These are phyloP conservation scores for Candolleomyces efflorescens DNA, from an alignment of 768 basidiomycete genomes.

Conservation along the genomic window DNA sequence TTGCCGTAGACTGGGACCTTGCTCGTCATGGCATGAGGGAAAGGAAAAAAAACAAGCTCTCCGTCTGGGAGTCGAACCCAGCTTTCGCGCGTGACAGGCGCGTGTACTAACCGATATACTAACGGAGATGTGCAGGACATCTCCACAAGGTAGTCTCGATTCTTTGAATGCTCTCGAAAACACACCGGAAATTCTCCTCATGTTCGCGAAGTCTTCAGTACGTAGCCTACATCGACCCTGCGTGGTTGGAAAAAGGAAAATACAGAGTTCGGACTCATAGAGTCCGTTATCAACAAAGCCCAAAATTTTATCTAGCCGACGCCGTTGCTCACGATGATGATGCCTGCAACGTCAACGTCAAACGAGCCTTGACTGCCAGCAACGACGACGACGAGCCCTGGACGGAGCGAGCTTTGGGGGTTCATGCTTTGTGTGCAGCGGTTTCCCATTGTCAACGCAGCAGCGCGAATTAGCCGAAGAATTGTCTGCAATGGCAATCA, in stretches of 20 bases:
- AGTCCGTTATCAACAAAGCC: background rate
- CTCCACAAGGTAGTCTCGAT: no score
- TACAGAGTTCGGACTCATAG: no score
- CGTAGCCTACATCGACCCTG: background rate
- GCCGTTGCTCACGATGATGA: background rate
- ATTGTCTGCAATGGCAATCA: constrained; percentile 20
- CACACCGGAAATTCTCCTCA: background rate
- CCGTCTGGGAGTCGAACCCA: constrained; percentile 15
- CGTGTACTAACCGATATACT: constrained; percentile 4
- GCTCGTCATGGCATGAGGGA: background rate
- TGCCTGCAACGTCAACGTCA: background rate
- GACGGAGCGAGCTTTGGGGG: background rate
- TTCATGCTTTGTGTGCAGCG: background rate
- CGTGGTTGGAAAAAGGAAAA: background rate
- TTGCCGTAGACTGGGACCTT: constrained; percentile 53
- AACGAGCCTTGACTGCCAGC: background rate
- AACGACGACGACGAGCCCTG: background rate
- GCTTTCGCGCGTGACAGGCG: constrained; percentile 10
- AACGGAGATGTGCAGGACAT: background rate
- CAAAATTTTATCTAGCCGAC: constrained; percentile 2
- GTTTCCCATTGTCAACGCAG: background rate
- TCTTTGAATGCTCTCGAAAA: background rate
- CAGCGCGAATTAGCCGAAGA: constrained; percentile 18
- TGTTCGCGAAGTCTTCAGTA: no score
- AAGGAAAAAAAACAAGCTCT: background rate